A percentile compares a stretch with the other conserved stretches of the same genome.
Conservation (phyloP, 164 flowering plant species). For the Magnolia officinalis region DNA sequence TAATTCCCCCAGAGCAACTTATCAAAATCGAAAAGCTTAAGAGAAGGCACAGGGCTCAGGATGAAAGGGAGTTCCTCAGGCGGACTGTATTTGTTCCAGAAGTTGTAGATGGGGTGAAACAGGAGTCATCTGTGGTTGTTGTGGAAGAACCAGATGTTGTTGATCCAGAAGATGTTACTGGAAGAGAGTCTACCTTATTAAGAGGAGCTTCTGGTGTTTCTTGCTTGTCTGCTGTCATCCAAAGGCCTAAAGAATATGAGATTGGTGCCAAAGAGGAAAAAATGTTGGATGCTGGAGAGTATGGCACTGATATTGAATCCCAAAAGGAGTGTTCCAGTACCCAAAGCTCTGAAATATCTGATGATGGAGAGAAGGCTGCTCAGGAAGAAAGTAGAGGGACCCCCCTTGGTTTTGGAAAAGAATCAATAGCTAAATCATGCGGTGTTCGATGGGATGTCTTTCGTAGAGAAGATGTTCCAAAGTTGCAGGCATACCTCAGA, state of each 20-base stretch:
- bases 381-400: conserved; percentile 17
- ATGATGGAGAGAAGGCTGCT: conserved; percentile 15
- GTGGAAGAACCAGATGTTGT: conserved; percentile 25
- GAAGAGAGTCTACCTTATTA: conserved; percentile 14
- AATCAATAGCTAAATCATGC: conserved; percentile 22
- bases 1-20: conserved; percentile 37
- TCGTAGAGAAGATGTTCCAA: conserved; percentile 74
- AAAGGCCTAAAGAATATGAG: conserved; percentile 11
- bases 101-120: conserved; percentile 17
- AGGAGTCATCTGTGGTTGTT: conserved; percentile 15
- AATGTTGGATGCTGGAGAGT: conserved; percentile 17
- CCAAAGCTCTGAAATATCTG: conserved; percentile 30
- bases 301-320: conserved; percentile 31
- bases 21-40: conserved; percentile 38
- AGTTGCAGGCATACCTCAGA: conserved; percentile 55
- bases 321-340: conserved; percentile 17
- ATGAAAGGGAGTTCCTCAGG: conserved; percentile 21
- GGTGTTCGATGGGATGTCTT: conserved; percentile 84
- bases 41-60: conserved; percentile 38
- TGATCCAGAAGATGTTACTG: conserved; percentile 15
- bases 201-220: conserved; percentile 24
- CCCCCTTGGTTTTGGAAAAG: conserved; percentile 11
- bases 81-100: conserved; percentile 13
- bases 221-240: conserved; percentile 14
- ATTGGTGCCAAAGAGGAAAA: conserved; percentile 16